A percentile compares a stretch with the other conserved stretches of the same genome.
These are phyloP conservation scores for Fusarium fujikuroi DNA, from an alignment of 2,329 filamentous ascomycete species.

Conservation along the genomic window DNA sequence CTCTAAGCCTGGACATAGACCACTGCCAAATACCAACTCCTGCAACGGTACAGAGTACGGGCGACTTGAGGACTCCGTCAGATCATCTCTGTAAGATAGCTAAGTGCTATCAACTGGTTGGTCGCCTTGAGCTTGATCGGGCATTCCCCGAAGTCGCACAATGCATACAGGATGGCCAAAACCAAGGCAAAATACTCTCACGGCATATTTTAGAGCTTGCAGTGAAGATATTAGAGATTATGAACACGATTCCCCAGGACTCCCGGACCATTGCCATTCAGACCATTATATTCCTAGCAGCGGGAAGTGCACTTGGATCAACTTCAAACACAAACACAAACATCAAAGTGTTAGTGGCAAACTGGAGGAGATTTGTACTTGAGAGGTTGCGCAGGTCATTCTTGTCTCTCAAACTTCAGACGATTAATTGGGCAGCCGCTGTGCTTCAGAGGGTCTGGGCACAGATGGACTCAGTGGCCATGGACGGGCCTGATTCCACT, in stretches of 20 bases:
- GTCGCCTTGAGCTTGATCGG: background rate
- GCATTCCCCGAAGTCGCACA: background rate
- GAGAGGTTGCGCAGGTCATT: background rate
- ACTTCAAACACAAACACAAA: background rate
- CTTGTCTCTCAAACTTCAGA: background rate
- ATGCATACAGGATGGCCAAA: too few relatives aligned
- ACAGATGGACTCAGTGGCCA: background rate
- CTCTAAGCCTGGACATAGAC: background rate
- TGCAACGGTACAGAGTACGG: background rate
- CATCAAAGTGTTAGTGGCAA: background rate
- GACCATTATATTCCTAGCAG: background rate
- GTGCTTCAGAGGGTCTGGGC: background rate
- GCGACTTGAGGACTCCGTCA: background rate
- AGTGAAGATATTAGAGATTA: background rate
- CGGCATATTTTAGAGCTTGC: background rate
- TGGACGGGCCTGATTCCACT: fast-evolving
- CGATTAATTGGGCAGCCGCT: background rate
- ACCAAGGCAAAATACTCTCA: background rate
- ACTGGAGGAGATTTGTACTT: background rate
- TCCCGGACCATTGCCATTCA: background rate
- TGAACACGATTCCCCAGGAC: background rate
- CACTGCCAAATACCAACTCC: background rate
- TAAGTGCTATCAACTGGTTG: background rate
- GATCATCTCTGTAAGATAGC: conserved; percentile 1
- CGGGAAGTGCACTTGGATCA: background rate